These are phyloP conservation scores for Colletotrichum euphorbiae DNA, from an alignment of 2,329 filamentous ascomycete species.

Conservation along the genomic window DNA sequence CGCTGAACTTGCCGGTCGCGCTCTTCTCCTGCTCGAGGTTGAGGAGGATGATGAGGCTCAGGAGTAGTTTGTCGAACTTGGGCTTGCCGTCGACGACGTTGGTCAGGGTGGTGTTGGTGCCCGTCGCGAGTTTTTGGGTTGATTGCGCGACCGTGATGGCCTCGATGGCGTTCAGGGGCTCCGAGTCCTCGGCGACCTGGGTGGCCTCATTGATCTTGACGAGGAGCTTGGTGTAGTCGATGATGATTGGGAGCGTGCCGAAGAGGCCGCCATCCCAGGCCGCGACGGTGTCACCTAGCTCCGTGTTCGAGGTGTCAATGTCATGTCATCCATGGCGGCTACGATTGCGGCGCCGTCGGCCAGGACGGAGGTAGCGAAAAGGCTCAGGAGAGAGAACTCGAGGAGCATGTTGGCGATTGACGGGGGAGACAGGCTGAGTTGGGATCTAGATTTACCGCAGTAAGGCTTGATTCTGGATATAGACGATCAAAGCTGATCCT, in stretches of 20 bases:
- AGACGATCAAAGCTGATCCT: background rate
- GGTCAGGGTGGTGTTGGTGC: conserved; percentile 54
- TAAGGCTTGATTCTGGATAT: background rate
- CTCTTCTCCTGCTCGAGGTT: conserved; percentile 55
- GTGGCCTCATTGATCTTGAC: conserved; percentile 54
- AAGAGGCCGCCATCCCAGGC: conserved; percentile 54
- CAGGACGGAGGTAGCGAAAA: conserved; percentile 42
- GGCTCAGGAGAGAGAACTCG: conserved; percentile 33
- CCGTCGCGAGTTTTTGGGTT: conserved; percentile 49
- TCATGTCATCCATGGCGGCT: conserved; percentile 51
- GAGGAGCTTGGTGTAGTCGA: conserved; percentile 53
- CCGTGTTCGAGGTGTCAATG: conserved; percentile 49
- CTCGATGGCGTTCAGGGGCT: conserved; percentile 52
- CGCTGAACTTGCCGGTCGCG: conserved; percentile 53
- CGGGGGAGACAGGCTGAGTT: background rate
- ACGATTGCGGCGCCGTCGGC: conserved; percentile 51
- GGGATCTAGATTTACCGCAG: background rate
- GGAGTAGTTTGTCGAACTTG: conserved; percentile 57
- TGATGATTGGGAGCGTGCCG: conserved; percentile 54
- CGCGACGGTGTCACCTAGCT: conserved; percentile 50
- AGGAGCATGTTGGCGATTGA: conserved; percentile 21
- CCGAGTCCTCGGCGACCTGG: conserved; percentile 50
- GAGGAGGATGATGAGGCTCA: conserved; percentile 56
- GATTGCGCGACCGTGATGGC: conserved; percentile 53
- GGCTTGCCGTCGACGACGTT: conserved; percentile 54